Conservation (phyloP, 257 asterid species). For the Dorcoceras hygrometricum region DNA sequence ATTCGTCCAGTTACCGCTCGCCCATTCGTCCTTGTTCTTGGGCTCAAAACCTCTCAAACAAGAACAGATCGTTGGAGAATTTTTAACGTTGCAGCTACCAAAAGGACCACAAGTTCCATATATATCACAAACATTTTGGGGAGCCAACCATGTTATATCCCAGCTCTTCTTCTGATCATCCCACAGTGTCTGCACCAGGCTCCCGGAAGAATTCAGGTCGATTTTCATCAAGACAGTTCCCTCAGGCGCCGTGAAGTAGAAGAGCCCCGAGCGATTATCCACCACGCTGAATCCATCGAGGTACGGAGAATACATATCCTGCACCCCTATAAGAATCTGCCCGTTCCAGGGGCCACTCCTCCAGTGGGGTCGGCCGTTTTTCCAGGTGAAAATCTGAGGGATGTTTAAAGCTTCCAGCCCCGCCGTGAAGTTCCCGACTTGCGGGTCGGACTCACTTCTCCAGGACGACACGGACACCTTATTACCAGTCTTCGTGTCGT, state of each 20-base stretch:
- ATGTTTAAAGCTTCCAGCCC: slow-evolving; percentile 36
- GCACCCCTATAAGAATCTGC: slow-evolving; percentile 48
- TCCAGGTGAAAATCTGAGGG: slow-evolving; percentile 47
- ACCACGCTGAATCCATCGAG: slow-evolving; percentile 39
- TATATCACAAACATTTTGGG: slow-evolving; percentile 35
- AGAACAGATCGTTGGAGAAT: slow-evolving; percentile 33
- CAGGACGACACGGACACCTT: slow-evolving; percentile 40
- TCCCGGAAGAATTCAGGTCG: slow-evolving; percentile 37
- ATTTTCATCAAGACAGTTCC: slow-evolving; percentile 26
- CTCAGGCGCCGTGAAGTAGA: slow-evolving; percentile 33
- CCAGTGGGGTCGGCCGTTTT: slow-evolving; percentile 38
- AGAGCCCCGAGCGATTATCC: not conserved
- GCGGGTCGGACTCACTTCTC: slow-evolving; percentile 36
- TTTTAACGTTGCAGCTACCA: slow-evolving; percentile 35
- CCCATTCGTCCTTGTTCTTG: slow-evolving; percentile 27
- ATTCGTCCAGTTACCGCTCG: slow-evolving; percentile 37
- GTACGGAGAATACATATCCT: slow-evolving; percentile 44
- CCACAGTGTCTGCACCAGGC: slow-evolving; percentile 35
- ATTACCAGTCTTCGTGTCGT: slow-evolving; percentile 32
- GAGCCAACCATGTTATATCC: slow-evolving; percentile 30
- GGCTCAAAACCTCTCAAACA: slow-evolving; percentile 49
- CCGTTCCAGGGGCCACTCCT: slow-evolving; percentile 70
- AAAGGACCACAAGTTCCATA: slow-evolving; percentile 49
- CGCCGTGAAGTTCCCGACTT: slow-evolving; percentile 30
- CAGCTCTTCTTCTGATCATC: slow-evolving; percentile 31